These are phyloP conservation scores for Exophiala viscosa DNA, from an alignment of 2,329 filamentous ascomycete species.

Conservation along the genomic window DNA sequence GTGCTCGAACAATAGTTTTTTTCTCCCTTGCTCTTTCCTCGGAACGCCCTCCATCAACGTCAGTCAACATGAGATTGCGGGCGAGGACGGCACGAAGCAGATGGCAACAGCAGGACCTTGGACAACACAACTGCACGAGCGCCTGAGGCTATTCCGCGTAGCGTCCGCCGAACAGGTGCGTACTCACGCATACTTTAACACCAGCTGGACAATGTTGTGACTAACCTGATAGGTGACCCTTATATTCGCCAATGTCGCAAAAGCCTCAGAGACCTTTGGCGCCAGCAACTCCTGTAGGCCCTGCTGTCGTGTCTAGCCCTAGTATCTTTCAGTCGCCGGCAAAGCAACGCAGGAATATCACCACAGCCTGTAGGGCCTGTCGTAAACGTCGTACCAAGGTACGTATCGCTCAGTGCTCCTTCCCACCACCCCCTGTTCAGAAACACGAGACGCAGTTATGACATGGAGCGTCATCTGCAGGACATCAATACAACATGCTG, in stretches of 20 bases:
- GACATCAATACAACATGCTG: not conserved
- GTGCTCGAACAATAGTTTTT: too few relatives aligned
- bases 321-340: not conserved
- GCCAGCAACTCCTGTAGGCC: not conserved
- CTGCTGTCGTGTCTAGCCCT: not conserved
- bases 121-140: too few relatives aligned
- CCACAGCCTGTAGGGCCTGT: constrained; percentile 9
- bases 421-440: not conserved
- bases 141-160: not conserved
- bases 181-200: not conserved
- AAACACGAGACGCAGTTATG: not conserved
- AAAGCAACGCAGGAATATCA: constrained; percentile 6
- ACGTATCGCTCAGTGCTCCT: not conserved
- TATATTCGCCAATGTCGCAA: not conserved
- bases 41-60: too few relatives aligned
- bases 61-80: too few relatives aligned
- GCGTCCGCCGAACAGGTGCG: not conserved
- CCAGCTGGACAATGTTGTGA: not conserved
- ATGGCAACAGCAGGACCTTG: too few relatives aligned
- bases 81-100: too few relatives aligned
- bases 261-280: not conserved
- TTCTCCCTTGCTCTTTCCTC: too few relatives aligned
- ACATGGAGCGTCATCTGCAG: not conserved
- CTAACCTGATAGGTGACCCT: not conserved
- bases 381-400: constrained; percentile 9